phyloP scores from a whole-genome alignment of 345 rosid species.

The Cardamine chenopodiifolia region DNA sequence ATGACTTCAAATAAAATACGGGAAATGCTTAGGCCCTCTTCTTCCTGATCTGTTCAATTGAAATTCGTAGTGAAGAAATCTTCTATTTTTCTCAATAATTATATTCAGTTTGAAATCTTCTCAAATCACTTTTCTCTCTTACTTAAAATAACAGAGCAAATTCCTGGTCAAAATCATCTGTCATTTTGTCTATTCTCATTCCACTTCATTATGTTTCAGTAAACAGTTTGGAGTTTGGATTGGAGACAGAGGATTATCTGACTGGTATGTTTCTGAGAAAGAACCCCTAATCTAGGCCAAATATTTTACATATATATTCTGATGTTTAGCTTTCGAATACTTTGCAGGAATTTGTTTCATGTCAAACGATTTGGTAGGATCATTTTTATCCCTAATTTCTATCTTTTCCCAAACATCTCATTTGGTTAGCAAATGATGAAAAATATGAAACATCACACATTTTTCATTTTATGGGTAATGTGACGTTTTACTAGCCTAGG shows the following conservation, averaged over 20 bases:
- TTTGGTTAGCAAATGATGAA: not conserved
- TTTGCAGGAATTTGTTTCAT: conserved; percentile 87
- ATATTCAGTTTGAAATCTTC: not conserved
- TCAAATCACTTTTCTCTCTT: not conserved
- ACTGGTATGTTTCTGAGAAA: conserved; percentile 56
- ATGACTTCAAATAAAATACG: not conserved
- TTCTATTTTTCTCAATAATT: not conserved
- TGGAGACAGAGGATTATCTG: conserved; percentile 93
- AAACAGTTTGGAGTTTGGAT: conserved; percentile 61
- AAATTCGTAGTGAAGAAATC: not conserved
- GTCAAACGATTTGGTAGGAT: conserved; percentile 92
- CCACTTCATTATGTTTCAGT: conserved; percentile 51
- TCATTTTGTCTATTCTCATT: not conserved
- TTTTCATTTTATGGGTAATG: not conserved
- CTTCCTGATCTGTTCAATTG: not conserved
- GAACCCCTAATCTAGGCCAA: not conserved
- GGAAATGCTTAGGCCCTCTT: not conserved
- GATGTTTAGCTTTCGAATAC: not conserved
- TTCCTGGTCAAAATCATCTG: not conserved
- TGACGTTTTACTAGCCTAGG: conserved; percentile 65
- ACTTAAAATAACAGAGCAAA: not conserved
- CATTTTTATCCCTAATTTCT: not conserved
- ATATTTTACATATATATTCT: not conserved
- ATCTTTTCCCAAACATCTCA: not conserved
- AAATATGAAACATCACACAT: not conserved